Conservation (phyloP, 345 rosid species). For the Eucalyptus rudis region DNA sequence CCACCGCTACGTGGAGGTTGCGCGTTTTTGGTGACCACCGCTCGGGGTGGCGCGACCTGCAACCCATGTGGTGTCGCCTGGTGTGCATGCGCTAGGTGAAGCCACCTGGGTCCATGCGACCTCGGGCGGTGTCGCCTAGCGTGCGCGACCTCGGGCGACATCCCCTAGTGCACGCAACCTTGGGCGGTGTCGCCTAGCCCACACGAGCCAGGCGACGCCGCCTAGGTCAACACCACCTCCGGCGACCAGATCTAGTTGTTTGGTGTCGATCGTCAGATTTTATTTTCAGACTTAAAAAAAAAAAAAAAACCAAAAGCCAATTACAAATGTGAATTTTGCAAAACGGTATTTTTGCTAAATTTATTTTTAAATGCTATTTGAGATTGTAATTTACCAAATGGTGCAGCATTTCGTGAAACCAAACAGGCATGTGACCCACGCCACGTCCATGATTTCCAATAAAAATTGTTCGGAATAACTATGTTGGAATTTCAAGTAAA, state of each 20-base stretch:
- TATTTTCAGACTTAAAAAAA: too few species aligned
- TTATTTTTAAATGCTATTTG: too few species aligned
- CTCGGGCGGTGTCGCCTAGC: too few species aligned
- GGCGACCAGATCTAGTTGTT: accelerated
- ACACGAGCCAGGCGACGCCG: too few species aligned
- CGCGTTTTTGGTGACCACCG: accelerated
- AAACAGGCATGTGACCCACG: neutral
- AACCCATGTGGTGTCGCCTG: accelerated
- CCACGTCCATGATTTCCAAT: neutral
- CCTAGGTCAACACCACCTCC: too few species aligned
- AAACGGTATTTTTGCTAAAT: accelerated
- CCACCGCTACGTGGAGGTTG: too few species aligned
- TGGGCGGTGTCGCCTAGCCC: too few species aligned
- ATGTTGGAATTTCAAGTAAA: neutral
- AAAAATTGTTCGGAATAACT: neutral
- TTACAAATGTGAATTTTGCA: too few species aligned
- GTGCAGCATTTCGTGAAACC: too few species aligned
- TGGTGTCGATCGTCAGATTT: accelerated
- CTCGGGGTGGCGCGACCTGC: accelerated
- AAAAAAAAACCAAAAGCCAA: too few species aligned
- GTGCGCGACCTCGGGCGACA: too few species aligned
- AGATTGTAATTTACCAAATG: accelerated
- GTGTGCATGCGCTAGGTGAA: accelerated
- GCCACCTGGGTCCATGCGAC: accelerated
- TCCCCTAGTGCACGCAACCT: too few species aligned